These are phyloP conservation scores for Datura wrightii DNA, from an alignment of 257 asterid genomes.

Conservation along the genomic window DNA sequence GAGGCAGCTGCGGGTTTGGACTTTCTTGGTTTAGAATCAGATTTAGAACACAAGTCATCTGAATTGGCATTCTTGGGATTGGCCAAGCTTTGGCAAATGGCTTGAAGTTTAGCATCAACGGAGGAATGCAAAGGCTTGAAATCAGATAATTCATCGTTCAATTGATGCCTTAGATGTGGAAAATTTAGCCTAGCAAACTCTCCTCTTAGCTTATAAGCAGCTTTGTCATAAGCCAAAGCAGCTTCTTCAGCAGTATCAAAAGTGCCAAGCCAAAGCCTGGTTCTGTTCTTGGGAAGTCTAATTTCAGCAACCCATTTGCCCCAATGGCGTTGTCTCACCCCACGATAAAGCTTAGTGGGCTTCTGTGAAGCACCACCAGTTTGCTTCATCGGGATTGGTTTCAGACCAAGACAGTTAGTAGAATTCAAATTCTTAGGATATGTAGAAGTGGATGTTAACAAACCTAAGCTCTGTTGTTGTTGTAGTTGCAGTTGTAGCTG, in stretches of 20 bases:
- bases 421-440: constrained; percentile 38
- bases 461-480: constrained; percentile 46
- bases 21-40: background rate
- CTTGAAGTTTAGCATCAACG: constrained; percentile 82
- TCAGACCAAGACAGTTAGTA: constrained; percentile 55
- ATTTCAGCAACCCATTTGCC: constrained; percentile 98
- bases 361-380: constrained; percentile 56
- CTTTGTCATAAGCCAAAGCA: constrained; percentile 82
- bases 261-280: constrained; percentile 93
- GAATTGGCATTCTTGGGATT: constrained; percentile 5
- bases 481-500: constrained; percentile 25
- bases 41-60: background rate
- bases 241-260: constrained; percentile 92
- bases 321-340: constrained; percentile 93
- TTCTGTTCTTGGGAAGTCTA: constrained; percentile 84
- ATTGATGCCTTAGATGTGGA: constrained; percentile 70
- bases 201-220: constrained; percentile 87
- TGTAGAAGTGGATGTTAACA: constrained; percentile 28
- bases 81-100: constrained; percentile 67
- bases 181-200: constrained; percentile 84
- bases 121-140: constrained; percentile 73
- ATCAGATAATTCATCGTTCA: constrained; percentile 48
- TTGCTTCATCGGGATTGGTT: constrained; percentile 69
- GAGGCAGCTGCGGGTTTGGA: background rate
- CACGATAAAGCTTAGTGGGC: constrained; percentile 78